These are phyloP conservation scores for Sextonia rubra DNA, from an alignment of 164 flowering plant genomes.

Conservation along the genomic window DNA sequence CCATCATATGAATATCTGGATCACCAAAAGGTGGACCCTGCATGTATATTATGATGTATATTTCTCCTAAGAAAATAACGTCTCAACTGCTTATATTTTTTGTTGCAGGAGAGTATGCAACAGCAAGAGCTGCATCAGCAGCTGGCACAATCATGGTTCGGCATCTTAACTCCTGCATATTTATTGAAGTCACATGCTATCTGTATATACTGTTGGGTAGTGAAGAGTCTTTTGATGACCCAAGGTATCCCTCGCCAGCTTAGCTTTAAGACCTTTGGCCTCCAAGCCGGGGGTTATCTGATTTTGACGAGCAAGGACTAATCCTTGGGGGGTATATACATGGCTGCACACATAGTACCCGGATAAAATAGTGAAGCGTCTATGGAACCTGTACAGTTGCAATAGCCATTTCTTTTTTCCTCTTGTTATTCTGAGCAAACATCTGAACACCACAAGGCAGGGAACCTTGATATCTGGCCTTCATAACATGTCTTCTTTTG, in stretches of 20 bases:
- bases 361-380: not conserved
- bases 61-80: not conserved
- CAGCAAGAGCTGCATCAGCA: constrained; percentile 86
- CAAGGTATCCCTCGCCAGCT: too few relatives aligned
- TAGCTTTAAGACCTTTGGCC: too few relatives aligned
- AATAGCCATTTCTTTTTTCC: not conserved
- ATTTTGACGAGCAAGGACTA: too few relatives aligned
- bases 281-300: too few relatives aligned
- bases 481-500: not conserved
- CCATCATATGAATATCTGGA: not conserved
- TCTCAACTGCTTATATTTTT: not conserved
- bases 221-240: too few relatives aligned
- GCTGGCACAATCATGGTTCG: constrained; percentile 82
- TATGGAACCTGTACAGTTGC: not conserved
- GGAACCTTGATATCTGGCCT: not conserved
- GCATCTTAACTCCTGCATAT: not conserved
- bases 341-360: too few relatives aligned
- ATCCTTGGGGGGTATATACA: too few relatives aligned
- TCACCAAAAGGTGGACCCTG: not conserved
- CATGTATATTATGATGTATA: not conserved
- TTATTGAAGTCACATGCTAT: not conserved
- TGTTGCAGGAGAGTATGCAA: constrained; percentile 73
- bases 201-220: not conserved
- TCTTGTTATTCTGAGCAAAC: not conserved
- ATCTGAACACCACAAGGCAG: not conserved